A percentile compares a stretch with the other conserved stretches of the same genome.
These are phyloP conservation scores for Irpex lacteus DNA, from an alignment of 1,284 basidiomycete genomes.

Conservation along the genomic window DNA sequence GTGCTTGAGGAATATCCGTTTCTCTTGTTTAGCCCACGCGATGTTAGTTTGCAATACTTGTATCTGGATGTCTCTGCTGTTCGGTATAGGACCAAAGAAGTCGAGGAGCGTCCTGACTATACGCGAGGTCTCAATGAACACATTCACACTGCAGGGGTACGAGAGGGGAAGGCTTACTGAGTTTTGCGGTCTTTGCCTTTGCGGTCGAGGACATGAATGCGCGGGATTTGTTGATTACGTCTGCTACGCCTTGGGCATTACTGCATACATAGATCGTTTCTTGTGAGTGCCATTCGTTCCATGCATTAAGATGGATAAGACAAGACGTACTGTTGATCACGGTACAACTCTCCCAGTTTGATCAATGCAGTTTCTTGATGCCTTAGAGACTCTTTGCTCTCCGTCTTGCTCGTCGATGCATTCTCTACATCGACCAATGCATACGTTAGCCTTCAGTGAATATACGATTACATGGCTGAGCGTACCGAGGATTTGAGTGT, in stretches of 20 bases:
- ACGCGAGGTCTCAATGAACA: background rate
- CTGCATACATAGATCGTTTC: conserved; percentile 37
- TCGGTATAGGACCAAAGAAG: conserved; percentile 79
- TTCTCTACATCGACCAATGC: conserved; percentile 10
- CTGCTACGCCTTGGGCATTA: conserved; percentile 82
- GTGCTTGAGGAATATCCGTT: conserved; percentile 95
- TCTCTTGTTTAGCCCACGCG: conserved; percentile 89
- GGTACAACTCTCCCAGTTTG: conserved; percentile 85
- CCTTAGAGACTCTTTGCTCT: conserved; percentile 59
- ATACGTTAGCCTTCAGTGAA: conserved; percentile 5
- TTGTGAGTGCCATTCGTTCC: background rate
- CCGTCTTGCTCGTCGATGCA: conserved; percentile 23
- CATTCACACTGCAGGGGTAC: conserved; percentile 9
- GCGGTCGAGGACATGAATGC: conserved; percentile 93
- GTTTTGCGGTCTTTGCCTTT: conserved; percentile 97
- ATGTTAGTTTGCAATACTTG: conserved; percentile 88
- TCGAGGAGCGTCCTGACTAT: conserved; percentile 90
- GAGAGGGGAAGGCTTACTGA: conserved; percentile 59
- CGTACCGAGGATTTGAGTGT: conserved; percentile 62
- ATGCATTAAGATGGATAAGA: background rate
- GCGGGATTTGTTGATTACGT: conserved; percentile 84
- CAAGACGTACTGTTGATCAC: conserved; percentile 73
- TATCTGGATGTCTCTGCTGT: conserved; percentile 81
- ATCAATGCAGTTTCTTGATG: conserved; percentile 88
- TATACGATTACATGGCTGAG: too few relatives aligned